Base-by-base conservation (phyloP, 2,329 filamentous ascomycete genomes). In the Cytospora schulzeri region DNA sequence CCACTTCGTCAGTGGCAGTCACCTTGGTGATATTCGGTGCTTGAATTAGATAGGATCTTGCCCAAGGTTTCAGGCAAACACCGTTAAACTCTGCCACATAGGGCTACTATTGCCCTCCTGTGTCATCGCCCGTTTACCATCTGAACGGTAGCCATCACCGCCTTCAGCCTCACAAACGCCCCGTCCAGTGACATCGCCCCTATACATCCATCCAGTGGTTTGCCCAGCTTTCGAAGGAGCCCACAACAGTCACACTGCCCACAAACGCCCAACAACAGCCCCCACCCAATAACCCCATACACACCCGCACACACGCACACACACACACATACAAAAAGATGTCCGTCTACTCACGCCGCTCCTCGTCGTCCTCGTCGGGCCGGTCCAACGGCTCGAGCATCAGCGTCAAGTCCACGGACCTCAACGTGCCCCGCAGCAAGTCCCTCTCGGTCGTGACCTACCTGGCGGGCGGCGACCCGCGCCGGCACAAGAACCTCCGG, bases 391-490 rank as follows among this genome's bases (percentile, higher is more conserved):
- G 57, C 33, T 66, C 67, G 22, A 63, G 19, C 17, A 45, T 55
- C 35, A 57, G 58, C 26, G 60, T 67, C 57, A 63, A 62, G 55
- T 64, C 66, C 31, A 58, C 50, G 24, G 28, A 58, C 17, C 53
- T 63, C 48, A 53, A 63, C 19, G 53, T 67, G 45, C 60, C 63
- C 19, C 60, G 50, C 48, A 67, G 50, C 28, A 63, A 58, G 9
- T 48, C 29, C 22, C 41, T 61, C 57, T 63, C 60, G 17, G 60
- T 64, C 26, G 54, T 66, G 19, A 60, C 68, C 66, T 69, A 65
- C 31, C 51, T 67, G 14, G 64, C 66, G 12, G 64, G 68, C 41
- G 68, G 66, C 15, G 62, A 66, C 57, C 68, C 68, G 29, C 65
- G 66, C 35, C 59, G 66, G 51, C 62, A 67, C 66, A 61, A 60